A percentile compares a stretch with the other conserved stretches of the same genome.
Evolutionary conservation across 2,329 filamentous ascomycete genomes (phyloP).

Genomic region (Xylariaceae sp.): DNA sequence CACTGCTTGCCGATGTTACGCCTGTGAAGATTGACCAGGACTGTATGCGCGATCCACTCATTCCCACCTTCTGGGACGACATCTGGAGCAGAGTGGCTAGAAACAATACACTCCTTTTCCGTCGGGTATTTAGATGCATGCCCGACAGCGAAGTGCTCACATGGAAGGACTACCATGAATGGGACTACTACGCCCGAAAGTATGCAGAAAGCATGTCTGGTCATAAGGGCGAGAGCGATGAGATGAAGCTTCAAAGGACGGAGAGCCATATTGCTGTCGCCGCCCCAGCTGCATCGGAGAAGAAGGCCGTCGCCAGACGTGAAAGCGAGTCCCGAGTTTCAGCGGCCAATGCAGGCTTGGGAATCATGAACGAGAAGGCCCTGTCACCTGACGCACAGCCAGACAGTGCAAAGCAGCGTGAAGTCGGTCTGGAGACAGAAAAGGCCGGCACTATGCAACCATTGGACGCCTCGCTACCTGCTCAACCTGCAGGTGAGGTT

Average conservation of each 20-base stretch:
- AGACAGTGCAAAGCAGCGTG: slow-evolving; percentile 17
- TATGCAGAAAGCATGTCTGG: slow-evolving; percentile 65
- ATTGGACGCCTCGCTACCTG: slow-evolving; percentile 38
- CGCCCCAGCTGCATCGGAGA: slow-evolving; percentile 24
- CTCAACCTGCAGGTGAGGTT: slow-evolving; percentile 39
- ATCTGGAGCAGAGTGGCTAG: slow-evolving; percentile 82
- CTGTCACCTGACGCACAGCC: slow-evolving; percentile 15
- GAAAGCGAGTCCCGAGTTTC: slow-evolving; percentile 21
- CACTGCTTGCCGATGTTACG: slow-evolving; percentile 61
- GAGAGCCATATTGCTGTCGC: slow-evolving; percentile 22
- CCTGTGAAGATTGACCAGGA: slow-evolving; percentile 74
- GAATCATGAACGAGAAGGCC: slow-evolving; percentile 24
- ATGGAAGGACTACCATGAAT: slow-evolving; percentile 91
- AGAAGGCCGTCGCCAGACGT: slow-evolving; percentile 17
- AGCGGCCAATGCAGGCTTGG: slow-evolving; percentile 14
- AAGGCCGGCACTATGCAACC: slow-evolving; percentile 20
- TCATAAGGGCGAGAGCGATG: slow-evolving; percentile 51
- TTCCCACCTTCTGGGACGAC: slow-evolving; percentile 75
- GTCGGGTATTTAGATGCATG: slow-evolving; percentile 92
- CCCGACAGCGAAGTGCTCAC: slow-evolving; percentile 90
- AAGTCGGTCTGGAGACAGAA: slow-evolving; percentile 20
- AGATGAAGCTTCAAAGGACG: slow-evolving; percentile 37
- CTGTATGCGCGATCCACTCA: slow-evolving; percentile 89
- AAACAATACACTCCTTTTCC: slow-evolving; percentile 94
- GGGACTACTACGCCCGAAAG: slow-evolving; percentile 66